Base-by-base conservation (phyloP, 768 basidiomycete genomes). In the Suillus ampliporus region DNA sequence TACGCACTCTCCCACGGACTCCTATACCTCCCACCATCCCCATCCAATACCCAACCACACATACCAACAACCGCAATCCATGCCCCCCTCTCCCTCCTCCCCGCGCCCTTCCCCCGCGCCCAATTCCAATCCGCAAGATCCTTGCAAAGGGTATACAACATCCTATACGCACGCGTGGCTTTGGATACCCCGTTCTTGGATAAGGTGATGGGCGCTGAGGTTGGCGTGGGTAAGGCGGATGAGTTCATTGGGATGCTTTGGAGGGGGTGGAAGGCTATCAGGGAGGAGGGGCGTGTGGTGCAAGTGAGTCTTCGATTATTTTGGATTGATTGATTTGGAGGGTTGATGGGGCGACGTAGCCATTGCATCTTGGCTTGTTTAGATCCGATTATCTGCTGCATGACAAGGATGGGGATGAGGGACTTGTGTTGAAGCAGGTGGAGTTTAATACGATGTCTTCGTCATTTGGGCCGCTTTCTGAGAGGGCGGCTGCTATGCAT, bases 371-470 rank as follows among this genome's bases (percentile, higher is more conserved):
- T 7, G 95, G 96, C 21, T 77, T 99, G 21, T 97, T 97, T 77
- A 84, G 97, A 60, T 97, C 95, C 11, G 97, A 99, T 78, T 99
- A 98, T 76, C 80, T 99, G 35, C 77, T 98, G 23, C 94, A 99
- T 67, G 75, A n/a, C n/a, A n/a, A n/a, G n/a, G n/a, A 81, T 9
- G 80, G 81, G 2, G 71, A 79, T 4, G 60, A 47, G 14, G 23
- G 21, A 15, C 69, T 80, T 15, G 75, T 78, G 7, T 76, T 99
- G 65, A 97, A 95, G 73, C 97, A 99, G 77, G 97, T 99, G 46
- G 97, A 99, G 74, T 97, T 98, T 78, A 99, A 99, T 72, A 97
- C 97, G 10, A 96, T 98, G 65, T 94, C 95, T 3, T 86, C 89
- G 0, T 95, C 95, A 1, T 97, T 98, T 73, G 97, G 95, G 0